Evolutionary conservation across 1,284 basidiomycete genomes (phyloP).

Genomic region (Lignosus rhinocerotis): DNA sequence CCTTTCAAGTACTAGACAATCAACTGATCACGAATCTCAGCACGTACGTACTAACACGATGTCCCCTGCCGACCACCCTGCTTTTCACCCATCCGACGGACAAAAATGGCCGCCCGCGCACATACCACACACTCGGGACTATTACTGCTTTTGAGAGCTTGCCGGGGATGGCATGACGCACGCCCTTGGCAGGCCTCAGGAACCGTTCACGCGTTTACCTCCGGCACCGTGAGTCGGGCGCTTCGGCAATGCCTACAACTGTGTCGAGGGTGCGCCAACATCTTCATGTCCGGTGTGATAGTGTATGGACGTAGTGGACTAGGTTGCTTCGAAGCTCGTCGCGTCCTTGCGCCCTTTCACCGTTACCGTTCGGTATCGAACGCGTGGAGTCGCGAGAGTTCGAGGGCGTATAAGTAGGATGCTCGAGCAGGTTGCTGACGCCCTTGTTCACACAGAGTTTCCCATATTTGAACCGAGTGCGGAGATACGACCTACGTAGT

Average conservation of each 20-base stretch:
- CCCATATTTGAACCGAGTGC: no score
- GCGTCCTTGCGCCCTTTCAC: no score
- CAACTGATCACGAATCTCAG: no score
- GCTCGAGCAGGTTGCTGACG: no score
- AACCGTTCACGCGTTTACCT: background rate
- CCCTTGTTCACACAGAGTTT: no score
- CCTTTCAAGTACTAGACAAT: no score
- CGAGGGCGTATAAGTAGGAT: no score
- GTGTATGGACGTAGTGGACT: background rate
- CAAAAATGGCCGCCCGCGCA: no score
- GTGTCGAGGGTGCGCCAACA: background rate
- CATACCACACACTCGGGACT: constrained; percentile 4
- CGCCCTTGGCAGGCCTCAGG: background rate
- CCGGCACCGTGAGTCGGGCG: background rate
- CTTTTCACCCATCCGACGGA: background rate
- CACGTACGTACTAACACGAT: no score
- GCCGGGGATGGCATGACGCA: constrained; percentile 1
- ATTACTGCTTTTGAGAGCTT: background rate
- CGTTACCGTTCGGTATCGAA: no score
- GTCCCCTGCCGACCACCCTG: background rate
- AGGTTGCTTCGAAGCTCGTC: background rate
- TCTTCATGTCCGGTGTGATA: background rate
- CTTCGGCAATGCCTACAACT: background rate
- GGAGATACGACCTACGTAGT: no score
- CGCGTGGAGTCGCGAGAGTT: no score